Evolutionary conservation across 306 rosid genomes (phyloP).

Genomic region (barrel medic (Medicago truncatula)): MtrunA17r5.0-ANR NC_053046.1:43677501-43678000

Average conservation of each 20-base stretch:
- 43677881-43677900: slow-evolving; percentile 66
- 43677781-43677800: slow-evolving; percentile 59
- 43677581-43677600: slow-evolving; percentile 57
- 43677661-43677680: slow-evolving; percentile 47
- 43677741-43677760: slow-evolving; percentile 49
- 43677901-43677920: slow-evolving; percentile 19
- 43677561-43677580: slow-evolving; percentile 63
- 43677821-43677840: slow-evolving; percentile 63
- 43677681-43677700: slow-evolving; percentile 51
- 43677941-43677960: slow-evolving; percentile 40
- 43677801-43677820: slow-evolving; percentile 34
- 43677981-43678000: slow-evolving; percentile 69
- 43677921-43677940: slow-evolving; percentile 31
- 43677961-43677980: slow-evolving; percentile 47
- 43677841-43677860: slow-evolving; percentile 61
- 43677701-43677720: slow-evolving; percentile 59
- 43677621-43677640: slow-evolving; percentile 53
- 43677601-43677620: slow-evolving; percentile 78
- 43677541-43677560: slow-evolving; percentile 80
- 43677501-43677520: slow-evolving; percentile 65
- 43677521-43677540: slow-evolving; percentile 75
- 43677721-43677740: slow-evolving; percentile 54
- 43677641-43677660: slow-evolving; percentile 52
- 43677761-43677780: slow-evolving; percentile 56
- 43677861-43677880: slow-evolving; percentile 48